phyloP scores from a whole-genome alignment of 2,329 filamentous ascomycete species.

The Zelopaecilomyces penicillatus region DNA sequence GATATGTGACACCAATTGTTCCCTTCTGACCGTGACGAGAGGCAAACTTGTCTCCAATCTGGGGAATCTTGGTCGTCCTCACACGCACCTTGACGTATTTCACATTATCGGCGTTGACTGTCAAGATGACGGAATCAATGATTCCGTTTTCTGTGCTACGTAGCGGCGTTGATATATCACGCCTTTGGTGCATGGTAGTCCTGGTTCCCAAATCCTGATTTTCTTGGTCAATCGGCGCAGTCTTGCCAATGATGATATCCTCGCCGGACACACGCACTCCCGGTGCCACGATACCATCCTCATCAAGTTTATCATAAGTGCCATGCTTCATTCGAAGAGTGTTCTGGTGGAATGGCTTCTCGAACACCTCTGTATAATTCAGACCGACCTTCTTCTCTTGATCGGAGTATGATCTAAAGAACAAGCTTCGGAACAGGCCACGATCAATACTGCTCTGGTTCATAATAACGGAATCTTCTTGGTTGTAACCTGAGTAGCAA shows the following conservation, averaged over 20 bases:
- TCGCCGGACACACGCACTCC: conserved; percentile 93
- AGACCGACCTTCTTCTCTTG: conserved; percentile 94
- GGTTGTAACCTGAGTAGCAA: conserved; percentile 97
- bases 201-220: conserved; percentile 89
- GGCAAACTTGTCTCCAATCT: conserved; percentile 98
- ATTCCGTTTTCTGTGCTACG: conserved; percentile 96
- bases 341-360: conserved; percentile 83
- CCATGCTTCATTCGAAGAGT: conserved; percentile 90
- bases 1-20: conserved; percentile 96
- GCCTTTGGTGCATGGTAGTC: conserved; percentile 81
- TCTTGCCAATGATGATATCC: conserved; percentile 99
- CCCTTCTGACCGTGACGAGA: conserved; percentile 99
- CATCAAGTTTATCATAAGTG: conserved; percentile 95
- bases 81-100: conserved; percentile 97
- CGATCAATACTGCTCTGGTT: conserved; percentile 99
- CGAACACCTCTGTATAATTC: conserved; percentile 86
- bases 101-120: conserved; percentile 88
- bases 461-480: conserved; percentile 99
- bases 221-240: conserved; percentile 86
- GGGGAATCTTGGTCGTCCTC: conserved; percentile 92
- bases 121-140: conserved; percentile 85
- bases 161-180: conserved; percentile 90
- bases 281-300: conserved; percentile 89
- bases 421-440: conserved; percentile 92
- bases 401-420: conserved; percentile 96